Base-by-base conservation (phyloP, 2,329 filamentous ascomycete species). In the Zymoseptoria crescenta region DNA sequence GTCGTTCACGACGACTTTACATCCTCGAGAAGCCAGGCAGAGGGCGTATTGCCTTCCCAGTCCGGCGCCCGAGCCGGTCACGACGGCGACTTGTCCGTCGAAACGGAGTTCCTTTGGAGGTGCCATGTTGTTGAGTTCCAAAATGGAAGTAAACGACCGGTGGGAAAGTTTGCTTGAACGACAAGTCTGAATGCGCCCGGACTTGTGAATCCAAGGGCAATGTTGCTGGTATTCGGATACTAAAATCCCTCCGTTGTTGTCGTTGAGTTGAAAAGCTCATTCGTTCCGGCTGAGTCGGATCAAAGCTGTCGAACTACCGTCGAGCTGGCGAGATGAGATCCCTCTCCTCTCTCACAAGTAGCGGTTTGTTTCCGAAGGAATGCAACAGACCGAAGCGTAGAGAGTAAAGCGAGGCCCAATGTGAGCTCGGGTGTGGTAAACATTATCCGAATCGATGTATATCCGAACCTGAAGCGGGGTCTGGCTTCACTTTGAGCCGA, bases 1-100 rank as follows among this genome's bases (percentile, higher is more conserved):
- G 74, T 97, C 93, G 75, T 97, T 97, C 67, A 97, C 93, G 50
- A 97, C 92, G 66, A 95, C 88, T 75, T 87, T 94, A 66, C 91
- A 93, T 69, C 93, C 93, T 70, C 92, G 85, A 55, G 89, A 90
- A 57, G 83, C 92, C 72, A 96, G 96, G 80, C 96, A 96, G 60
- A 86, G 79, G 68, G 87, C 87, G 77, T 94, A 93, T 69, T 86
- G 85, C 77, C 87, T 89, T 62, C 89, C 89, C 58, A 93, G 76
- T 62, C 89, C 89, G 73, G 87, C 89, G 64, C 89, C 89, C 62
- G 89, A 89, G 69, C 89, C 89, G 54, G 89, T 94, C 64, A 94
- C 85, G 65, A 94, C 88, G 68, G 91, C 88, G 64, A 90, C 90
- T 80, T 93, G 89, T 75, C 85, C 87, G 77, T 94, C 91, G 73